Evolutionary conservation across 148 eudicot genomes (phyloP).

Genomic region (Rhododendron henanense): DNA sequence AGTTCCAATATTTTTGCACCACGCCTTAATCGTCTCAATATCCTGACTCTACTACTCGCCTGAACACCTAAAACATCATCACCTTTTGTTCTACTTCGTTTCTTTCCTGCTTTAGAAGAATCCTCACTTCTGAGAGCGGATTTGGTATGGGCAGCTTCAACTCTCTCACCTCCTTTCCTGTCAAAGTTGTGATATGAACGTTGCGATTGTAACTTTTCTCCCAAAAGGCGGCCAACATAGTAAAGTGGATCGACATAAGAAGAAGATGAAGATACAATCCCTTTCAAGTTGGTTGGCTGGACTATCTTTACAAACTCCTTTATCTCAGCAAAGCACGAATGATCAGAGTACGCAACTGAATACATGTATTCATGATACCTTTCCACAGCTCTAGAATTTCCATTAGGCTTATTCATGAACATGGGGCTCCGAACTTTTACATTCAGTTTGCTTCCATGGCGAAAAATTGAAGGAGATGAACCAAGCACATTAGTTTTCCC

Average conservation of each 20-base stretch:
- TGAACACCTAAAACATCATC: conserved; percentile 28
- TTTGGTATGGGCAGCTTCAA: conserved; percentile 17
- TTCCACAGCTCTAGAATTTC: no score
- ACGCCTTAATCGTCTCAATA: conserved; percentile 39
- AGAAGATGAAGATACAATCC: conserved; percentile 63
- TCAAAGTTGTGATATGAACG: conserved; percentile 18
- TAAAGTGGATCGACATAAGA: conserved; percentile 53
- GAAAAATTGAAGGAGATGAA: no score
- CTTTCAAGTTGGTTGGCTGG: conserved; percentile 54
- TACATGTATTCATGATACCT: no score
- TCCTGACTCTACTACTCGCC: conserved; percentile 37
- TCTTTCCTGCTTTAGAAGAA: conserved; percentile 18
- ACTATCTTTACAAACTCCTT: conserved; percentile 50
- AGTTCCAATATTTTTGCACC: conserved; percentile 52
- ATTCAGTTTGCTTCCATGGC: no score
- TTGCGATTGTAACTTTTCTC: conserved; percentile 26
- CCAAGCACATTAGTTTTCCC: conserved; percentile 7
- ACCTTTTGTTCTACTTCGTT: conserved; percentile 25
- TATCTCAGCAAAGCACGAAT: conserved; percentile 68
- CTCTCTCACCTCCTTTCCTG: conserved; percentile 13
- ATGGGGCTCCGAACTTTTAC: no score
- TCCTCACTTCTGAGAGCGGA: conserved; percentile 11
- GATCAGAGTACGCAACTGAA: conserved; percentile 1
- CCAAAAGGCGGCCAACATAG: conserved; percentile 49
- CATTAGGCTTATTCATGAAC: no score